A percentile compares a stretch with the other conserved stretches of the same genome.
Evolutionary conservation across 2,329 filamentous ascomycete genomes (phyloP).

Genomic region (Alternaria atra): DNA sequence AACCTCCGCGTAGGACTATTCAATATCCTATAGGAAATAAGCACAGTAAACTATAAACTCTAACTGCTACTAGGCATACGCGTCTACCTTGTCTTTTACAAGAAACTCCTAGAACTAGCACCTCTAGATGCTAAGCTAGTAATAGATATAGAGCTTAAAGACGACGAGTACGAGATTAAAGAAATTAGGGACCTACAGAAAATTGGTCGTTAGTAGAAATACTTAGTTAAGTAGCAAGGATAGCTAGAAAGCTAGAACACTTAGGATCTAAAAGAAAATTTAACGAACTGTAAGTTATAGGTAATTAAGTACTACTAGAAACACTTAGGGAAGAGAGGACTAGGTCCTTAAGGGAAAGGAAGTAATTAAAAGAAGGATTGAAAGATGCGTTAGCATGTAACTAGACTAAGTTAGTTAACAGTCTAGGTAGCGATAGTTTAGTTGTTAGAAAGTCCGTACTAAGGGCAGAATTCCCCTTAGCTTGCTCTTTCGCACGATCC

Average conservation of each 20-base stretch:
- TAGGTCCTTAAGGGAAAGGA: background rate
- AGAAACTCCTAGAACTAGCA: slow-evolving; percentile 1
- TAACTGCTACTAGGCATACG: background rate
- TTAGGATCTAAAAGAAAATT: background rate
- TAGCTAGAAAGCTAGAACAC: background rate
- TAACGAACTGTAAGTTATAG: background rate
- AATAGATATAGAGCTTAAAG: background rate
- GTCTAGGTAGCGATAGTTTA: background rate
- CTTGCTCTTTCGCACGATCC: background rate
- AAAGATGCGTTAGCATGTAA: background rate
- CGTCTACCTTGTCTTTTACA: background rate
- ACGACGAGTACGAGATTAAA: background rate
- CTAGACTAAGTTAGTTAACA: background rate
- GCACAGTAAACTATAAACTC: background rate
- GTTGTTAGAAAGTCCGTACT: background rate
- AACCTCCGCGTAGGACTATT: background rate
- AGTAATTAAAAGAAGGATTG: background rate
- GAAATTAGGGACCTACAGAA: background rate
- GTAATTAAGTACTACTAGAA: background rate
- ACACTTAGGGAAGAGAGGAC: background rate
- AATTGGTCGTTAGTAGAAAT: background rate
- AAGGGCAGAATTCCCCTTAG: background rate
- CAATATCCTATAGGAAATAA: background rate
- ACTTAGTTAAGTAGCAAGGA: background rate
- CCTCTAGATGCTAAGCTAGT: background rate